phyloP scores from a whole-genome alignment of 352 stramenopile genomes.

The Pythium brachiatum region DNA sequence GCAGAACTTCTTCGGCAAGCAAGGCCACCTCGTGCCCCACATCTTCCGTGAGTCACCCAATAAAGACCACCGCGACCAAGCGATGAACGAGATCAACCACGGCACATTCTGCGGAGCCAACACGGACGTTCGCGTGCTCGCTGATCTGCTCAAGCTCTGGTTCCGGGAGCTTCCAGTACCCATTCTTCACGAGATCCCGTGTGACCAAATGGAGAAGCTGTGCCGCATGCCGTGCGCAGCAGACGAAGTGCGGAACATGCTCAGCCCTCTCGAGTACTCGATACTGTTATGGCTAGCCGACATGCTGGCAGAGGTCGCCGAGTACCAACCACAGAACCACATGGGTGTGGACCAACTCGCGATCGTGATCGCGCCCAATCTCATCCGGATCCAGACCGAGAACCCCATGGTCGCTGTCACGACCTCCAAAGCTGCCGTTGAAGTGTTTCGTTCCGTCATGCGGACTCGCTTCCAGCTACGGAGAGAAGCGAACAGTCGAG shows the following conservation, averaged over 20 bases:
- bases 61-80: slow-evolving; percentile 80
- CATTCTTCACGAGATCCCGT: slow-evolving; percentile 77
- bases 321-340: slow-evolving; percentile 73
- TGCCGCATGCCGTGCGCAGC: slow-evolving; percentile 29
- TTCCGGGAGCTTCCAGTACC: slow-evolving; percentile 84
- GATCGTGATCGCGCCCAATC: slow-evolving; percentile 88
- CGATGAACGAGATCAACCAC: slow-evolving; percentile 83
- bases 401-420: slow-evolving; percentile 86
- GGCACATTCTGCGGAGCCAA: slow-evolving; percentile 60
- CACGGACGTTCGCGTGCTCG: slow-evolving; percentile 80
- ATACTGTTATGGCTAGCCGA: slow-evolving; percentile 86
- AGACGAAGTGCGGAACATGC: slow-evolving; percentile 43
- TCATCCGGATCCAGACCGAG: slow-evolving; percentile 82
- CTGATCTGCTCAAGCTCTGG: slow-evolving; percentile 89
- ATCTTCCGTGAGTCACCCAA: slow-evolving; percentile 89
- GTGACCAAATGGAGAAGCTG: slow-evolving; percentile 65
- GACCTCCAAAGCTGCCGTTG: slow-evolving; percentile 82
- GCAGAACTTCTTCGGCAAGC: slow-evolving; percentile 69
- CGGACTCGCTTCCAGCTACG: slow-evolving; percentile 32
- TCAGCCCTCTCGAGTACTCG: slow-evolving; percentile 48
- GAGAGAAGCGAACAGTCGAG: slow-evolving; percentile 6
- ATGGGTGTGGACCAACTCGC: slow-evolving; percentile 90
- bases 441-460: slow-evolving; percentile 63
- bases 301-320: slow-evolving; percentile 66
- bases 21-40: slow-evolving; percentile 62